Percentiles rank a stretch among this genome's conserved stretches.
These are phyloP conservation scores for Lentinula boryana DNA, from an alignment of 768 basidiomycete genomes.

Conservation along the genomic window DNA sequence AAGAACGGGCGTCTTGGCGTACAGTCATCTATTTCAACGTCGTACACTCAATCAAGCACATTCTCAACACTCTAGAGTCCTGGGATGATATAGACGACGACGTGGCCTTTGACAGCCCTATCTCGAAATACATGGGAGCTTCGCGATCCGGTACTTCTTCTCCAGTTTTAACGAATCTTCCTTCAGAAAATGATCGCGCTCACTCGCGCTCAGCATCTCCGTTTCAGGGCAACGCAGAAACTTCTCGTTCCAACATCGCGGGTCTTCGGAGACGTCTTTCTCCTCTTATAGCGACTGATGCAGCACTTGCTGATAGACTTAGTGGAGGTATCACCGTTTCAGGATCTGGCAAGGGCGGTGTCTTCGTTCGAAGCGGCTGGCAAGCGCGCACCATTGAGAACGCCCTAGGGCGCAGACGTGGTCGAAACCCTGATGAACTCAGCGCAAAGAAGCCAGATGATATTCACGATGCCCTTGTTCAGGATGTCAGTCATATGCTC, in stretches of 20 bases:
- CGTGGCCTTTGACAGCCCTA: conserved; percentile 12
- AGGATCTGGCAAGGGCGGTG: conserved; percentile 69
- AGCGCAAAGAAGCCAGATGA: conserved; percentile 20
- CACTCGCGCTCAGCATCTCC: conserved; percentile 15
- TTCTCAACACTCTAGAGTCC: conserved; percentile 54
- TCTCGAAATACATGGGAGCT: conserved; percentile 5
- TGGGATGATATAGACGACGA: conserved; percentile 62
- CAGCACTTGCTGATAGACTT: conserved; percentile 61
- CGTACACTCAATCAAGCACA: conserved; percentile 64
- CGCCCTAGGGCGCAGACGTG: conserved; percentile 29
- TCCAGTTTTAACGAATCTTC: conserved; percentile 24
- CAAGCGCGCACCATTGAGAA: conserved; percentile 63
- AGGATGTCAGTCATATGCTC: conserved; percentile 58
- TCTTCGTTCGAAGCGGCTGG: conserved; percentile 80
- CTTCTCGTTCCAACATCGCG: conserved; percentile 30
- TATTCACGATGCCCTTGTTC: conserved; percentile 45
- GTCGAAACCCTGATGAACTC: conserved; percentile 18
- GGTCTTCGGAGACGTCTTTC: conserved; percentile 54
- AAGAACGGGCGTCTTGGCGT: conserved; percentile 67
- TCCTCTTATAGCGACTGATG: conserved; percentile 55
- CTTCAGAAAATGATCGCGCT: conserved; percentile 11
- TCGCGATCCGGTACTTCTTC: conserved; percentile 22
- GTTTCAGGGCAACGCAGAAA: conserved; percentile 10
- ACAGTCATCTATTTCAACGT: conserved; percentile 75
- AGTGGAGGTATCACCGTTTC: conserved; percentile 70